These are phyloP conservation scores for Naumovozyma baii DNA, from an alignment of 805 yeast genomes.

Conservation along the genomic window DNA sequence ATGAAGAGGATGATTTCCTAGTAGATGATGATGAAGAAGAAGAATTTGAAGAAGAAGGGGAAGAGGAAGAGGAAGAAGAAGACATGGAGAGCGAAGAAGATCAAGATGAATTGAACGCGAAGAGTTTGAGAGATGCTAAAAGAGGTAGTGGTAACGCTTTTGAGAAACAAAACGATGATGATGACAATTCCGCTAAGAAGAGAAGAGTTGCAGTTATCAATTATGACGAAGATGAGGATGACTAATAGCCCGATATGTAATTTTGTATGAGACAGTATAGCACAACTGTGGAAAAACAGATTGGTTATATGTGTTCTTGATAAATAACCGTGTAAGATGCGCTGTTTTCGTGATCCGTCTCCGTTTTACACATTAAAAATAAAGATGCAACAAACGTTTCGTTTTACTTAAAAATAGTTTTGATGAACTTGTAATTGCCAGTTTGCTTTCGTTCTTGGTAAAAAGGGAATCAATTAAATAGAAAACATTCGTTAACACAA, in stretches of 20 bases:
- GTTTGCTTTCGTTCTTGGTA: too few species aligned
- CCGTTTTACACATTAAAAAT: too few species aligned
- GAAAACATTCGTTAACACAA: neutral
- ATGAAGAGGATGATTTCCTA: conserved; percentile 30
- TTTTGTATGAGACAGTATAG: too few species aligned
- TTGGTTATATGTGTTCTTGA: too few species aligned
- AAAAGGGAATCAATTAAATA: too few species aligned
- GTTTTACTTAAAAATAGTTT: too few species aligned
- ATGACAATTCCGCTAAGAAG: conserved; percentile 27
- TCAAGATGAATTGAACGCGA: conserved; percentile 48
- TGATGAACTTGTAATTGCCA: too few species aligned
- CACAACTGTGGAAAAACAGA: too few species aligned
- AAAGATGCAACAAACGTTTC: too few species aligned
- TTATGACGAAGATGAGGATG: conserved; percentile 40
- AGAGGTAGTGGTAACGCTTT: conserved; percentile 47
- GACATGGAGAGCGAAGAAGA: conserved; percentile 36
- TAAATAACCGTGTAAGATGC: too few species aligned
- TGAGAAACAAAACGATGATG: conserved; percentile 22
- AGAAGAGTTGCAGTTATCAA: conserved; percentile 25
- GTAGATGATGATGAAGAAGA: conserved; percentile 31
- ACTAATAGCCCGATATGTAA: too few species aligned
- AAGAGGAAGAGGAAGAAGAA: conserved; percentile 21
- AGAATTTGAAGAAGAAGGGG: conserved; percentile 20
- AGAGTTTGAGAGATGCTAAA: conserved; percentile 46
- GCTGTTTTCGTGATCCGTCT: too few species aligned